Percentiles rank a stretch among this genome's conserved stretches.
These are phyloP conservation scores for Ceratobasidium sp. DNA, from an alignment of 1,284 basidiomycete genomes.

Conservation along the genomic window DNA sequence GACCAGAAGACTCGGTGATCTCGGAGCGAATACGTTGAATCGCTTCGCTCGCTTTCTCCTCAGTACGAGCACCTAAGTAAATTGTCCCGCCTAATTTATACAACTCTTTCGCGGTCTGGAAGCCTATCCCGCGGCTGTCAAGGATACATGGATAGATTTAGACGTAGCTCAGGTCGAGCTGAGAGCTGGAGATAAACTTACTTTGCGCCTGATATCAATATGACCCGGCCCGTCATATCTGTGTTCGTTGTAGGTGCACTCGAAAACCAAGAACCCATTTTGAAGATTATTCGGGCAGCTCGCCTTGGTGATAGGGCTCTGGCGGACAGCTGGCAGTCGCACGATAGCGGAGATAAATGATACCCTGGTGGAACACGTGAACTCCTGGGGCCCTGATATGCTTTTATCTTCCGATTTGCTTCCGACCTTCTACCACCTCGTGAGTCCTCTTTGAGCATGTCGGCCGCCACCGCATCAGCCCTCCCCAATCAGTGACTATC, in stretches of 20 bases:
- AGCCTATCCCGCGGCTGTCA: constrained; percentile 16
- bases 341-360: too few species aligned
- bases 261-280: too few species aligned
- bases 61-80: constrained; percentile 16
- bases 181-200: background rate
- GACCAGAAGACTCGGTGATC: constrained; percentile 1
- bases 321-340: too few species aligned
- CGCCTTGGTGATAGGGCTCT: too few species aligned
- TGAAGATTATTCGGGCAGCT: too few species aligned
- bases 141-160: background rate
- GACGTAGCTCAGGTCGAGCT: background rate
- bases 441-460: too few species aligned
- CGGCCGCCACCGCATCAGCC: too few species aligned
- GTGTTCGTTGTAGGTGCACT: background rate
- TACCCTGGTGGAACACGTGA: too few species aligned
- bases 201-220: background rate
- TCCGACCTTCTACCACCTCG: too few species aligned
- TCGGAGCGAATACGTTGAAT: constrained; percentile 4
- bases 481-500: too few species aligned
- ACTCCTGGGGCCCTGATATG: too few species aligned
- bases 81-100: constrained; percentile 22
- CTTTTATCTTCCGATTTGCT: too few species aligned
- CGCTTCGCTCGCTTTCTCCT: background rate
- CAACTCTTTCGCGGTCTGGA: constrained; percentile 23
- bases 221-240: background rate